Evolutionary conservation across 805 yeast species (phyloP).

Genomic region (Blastobotrys chiropterorum): DNA sequence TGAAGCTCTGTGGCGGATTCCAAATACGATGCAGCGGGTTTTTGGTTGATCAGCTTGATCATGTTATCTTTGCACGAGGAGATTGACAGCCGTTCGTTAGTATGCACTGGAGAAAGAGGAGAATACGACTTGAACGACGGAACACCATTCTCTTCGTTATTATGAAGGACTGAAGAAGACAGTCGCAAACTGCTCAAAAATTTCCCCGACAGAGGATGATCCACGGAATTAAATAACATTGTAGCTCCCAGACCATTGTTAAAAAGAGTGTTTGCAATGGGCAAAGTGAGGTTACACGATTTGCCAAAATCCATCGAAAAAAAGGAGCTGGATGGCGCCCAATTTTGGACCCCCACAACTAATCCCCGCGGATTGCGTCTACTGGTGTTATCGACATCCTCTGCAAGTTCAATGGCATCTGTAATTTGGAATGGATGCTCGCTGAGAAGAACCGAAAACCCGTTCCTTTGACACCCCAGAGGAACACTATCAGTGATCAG

Average conservation of each 20-base stretch:
- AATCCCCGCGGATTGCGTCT: neutral
- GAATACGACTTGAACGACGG: constrained; percentile 1
- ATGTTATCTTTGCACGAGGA: constrained; percentile 53
- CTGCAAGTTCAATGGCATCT: constrained; percentile 17
- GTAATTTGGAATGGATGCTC: constrained; percentile 15
- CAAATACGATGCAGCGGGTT: constrained; percentile 52
- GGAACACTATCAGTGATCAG: constrained; percentile 29
- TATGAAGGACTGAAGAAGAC: too few species aligned
- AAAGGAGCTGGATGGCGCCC: constrained; percentile 10
- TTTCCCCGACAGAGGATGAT: neutral
- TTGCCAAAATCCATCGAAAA: constrained; percentile 13
- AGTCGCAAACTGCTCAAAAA: neutral
- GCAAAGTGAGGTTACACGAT: constrained; percentile 19
- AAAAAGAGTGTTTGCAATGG: constrained; percentile 32
- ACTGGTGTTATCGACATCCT: neutral
- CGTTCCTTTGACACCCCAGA: constrained; percentile 28
- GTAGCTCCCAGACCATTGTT: constrained; percentile 21
- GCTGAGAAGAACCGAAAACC: constrained; percentile 22
- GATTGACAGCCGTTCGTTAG: constrained; percentile 33
- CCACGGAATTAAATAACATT: constrained; percentile 7
- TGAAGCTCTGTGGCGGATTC: constrained; percentile 30
- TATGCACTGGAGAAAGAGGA: constrained; percentile 11
- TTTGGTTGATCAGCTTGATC: constrained; percentile 47
- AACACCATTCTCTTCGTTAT: too few species aligned
- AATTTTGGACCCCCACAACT: constrained; percentile 12